Evolutionary conservation across 192 early-diverging fungal species (phyloP), one percentile per base, ranked within the genome.

Genomic region (Umbelopsis ramanniana): DNA sequence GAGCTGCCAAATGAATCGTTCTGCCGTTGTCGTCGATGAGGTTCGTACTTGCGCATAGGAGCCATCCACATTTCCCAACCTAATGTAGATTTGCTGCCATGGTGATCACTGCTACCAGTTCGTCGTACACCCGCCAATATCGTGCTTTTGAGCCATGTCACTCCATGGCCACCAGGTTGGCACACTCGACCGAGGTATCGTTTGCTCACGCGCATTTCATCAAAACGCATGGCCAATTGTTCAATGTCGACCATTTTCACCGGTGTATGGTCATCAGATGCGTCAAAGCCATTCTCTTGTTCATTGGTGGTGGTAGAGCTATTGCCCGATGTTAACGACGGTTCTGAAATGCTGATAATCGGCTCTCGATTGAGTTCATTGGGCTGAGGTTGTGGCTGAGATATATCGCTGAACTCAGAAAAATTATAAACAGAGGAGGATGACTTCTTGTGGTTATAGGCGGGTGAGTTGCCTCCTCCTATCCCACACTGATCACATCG

Each of bases 171-270:
- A 23, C 54, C 67, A 23, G 50, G 63, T 14, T 80, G 73, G 38
- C 54, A 45, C n/a, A 80, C 52, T 10, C 52, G 53, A 12, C 78
- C 78, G 33, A 80, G 43, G 33, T 75, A 80, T 4, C 11, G 35
- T n/a, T 74, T 40, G 1, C 10, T 67, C 26, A 80, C 22, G 1
- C 50, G 45, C 35, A 76, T 70, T 11, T 73, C 55, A 10, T 17
- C 66, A 19, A n/a, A 7, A 38, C 74, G 52, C 19, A 52, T 55
- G 14, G 48, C 75, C 2, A 80, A 46, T 43, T 80, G 79, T 23
- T 80, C 79, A 45, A 80, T 80, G 54, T 80, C 79, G 6, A 74
- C 23, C 15, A 80, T 68, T 1, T 35, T 17, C 15, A 47, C 79
- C 43, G 35, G 14, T 7, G 24, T 7, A 17, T 12, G 14, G 2